Base-by-base conservation (phyloP, 345 rosid species). In the Eucalyptus marginata region DNA sequence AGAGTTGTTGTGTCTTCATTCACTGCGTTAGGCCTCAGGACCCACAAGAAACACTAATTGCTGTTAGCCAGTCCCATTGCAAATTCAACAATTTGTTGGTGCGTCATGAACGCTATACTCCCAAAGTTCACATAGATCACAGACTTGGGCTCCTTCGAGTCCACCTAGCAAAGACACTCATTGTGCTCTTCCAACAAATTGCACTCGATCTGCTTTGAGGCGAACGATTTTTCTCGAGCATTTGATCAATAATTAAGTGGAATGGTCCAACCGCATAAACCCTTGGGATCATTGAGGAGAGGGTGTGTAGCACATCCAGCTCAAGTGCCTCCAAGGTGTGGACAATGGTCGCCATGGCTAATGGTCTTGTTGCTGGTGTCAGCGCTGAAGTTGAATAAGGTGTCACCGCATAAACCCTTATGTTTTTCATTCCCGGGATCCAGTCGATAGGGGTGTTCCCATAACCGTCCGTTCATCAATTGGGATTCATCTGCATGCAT, bases 31-130 rank as follows among this genome's bases (percentile, higher is more conserved):
- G 8, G 89, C 18, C 90, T 52, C 17, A 90, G 71, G 10, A 89
- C 80, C 92, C 90, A 91, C 27, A 91, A 49, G 88, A 89, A 87
- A 20, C 66, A 13, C 13, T 88, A 40, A 40, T 87, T 13, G 58
- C 92, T 89, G 13, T 87, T 87, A 17, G 90, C 89, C 2, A 91
- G 87, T 15, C 90, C 90, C 87, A 88, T 81, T 4, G 90, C 90
- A 5, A 91, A 88, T 47, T 91, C 44, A 43, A 43, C 44, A 2
- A 43, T 6, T 43, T 43, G 44, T 43, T 43, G 44, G 44, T 43
- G 44, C 44, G 44, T 43, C 44, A 43, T 43, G 8, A 43, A 43
- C 44, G 8, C 92, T 86, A 86, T 51, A 29, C 87, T 54, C 43
- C 87, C 87, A 40, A 52, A 52, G 68, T 86, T 86, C 64, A 86